Evolutionary conservation across 2,329 filamentous ascomycete genomes (phyloP), one percentile per base, ranked within the genome.

Genomic region (Colletotrichum truncatum): DNA sequence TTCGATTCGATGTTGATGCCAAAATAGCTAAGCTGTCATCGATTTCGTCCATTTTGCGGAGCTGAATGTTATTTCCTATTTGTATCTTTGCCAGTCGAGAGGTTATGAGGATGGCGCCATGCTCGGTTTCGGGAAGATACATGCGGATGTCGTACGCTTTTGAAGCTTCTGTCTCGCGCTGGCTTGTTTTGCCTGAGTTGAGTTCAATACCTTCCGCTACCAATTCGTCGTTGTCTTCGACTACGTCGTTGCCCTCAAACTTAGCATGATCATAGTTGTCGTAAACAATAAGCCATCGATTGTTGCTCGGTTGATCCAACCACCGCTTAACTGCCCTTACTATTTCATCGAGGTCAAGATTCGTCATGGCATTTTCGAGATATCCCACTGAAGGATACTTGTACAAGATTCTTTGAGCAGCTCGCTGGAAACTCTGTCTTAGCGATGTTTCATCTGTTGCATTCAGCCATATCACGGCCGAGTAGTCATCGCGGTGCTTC

Each of bases 381-480:
- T 71, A 56, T 28, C 25, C 67, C 18, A 69, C 52, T 7, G 63
- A 68, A 14, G 73, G 70, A 55, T 77, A 52, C 45, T 76, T 10
- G 10, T 55, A 66, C 4, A 71, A 49, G 36, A 82, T 74, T 61
- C 70, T 70, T 48, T 65, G 55, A 16, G 75, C 75, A 5, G 72
- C 67, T 34, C 67, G 56, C 2, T 55, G 43, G 68, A 77, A 79
- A 68, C 78, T 80, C 41, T 75, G 72, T 62, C 76, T 72, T 2
- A 83, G 58, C 5, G 75, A 75, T 16, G 70, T 64, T 68, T 78
- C 73, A 26, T 78, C 74, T 38, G 70, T 78, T 11, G 73, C 74
- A 66, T 83, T 78, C 5, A 84, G 49, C 82, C 80, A 84, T 64
- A 84, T 76, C 4, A 79, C 69, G 0, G 79, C 76, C 0, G 75